phyloP scores from a whole-genome alignment of 768 basidiomycete genomes.

The Russula lepida region DNA sequence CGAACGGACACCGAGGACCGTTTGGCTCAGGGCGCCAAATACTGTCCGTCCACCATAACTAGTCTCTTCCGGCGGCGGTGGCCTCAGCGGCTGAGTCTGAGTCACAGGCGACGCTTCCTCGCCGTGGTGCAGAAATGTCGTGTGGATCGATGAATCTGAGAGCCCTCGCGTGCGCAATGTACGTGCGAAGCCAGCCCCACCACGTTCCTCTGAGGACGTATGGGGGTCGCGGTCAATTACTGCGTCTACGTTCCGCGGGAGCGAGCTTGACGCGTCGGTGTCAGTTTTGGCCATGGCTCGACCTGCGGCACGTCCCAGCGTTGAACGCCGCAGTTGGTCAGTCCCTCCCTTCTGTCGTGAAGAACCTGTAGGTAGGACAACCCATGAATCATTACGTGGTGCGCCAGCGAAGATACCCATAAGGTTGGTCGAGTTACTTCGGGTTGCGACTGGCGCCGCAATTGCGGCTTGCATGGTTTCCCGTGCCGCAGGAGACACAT shows the following conservation, averaged over 20 bases:
- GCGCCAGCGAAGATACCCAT: slow-evolving; percentile 95
- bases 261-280: neutral
- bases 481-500: slow-evolving; percentile 26
- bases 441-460: slow-evolving; percentile 26
- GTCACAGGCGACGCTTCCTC: slow-evolving; percentile 20
- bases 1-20: slow-evolving; percentile 27
- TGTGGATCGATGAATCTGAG: slow-evolving; percentile 88
- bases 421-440: slow-evolving; percentile 32
- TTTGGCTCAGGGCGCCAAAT: slow-evolving; percentile 28
- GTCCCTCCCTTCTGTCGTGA: slow-evolving; percentile 1
- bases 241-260: slow-evolving; percentile 19
- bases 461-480: slow-evolving; percentile 16
- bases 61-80: slow-evolving; percentile 4
- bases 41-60: slow-evolving; percentile 24
- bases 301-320: slow-evolving; percentile 10
- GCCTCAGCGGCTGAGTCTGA: neutral
- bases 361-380: slow-evolving; percentile 43
- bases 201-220: slow-evolving; percentile 37
- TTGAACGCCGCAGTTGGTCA: slow-evolving; percentile 13
- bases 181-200: slow-evolving; percentile 39
- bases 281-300: neutral
- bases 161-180: slow-evolving; percentile 71
- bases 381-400: slow-evolving; percentile 63
- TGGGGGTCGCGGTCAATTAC: slow-evolving; percentile 17
- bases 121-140: slow-evolving; percentile 61